These are phyloP conservation scores for Picochlorum sp. DNA, from an alignment of 139 green algal species.

Conservation along the genomic window DNA sequence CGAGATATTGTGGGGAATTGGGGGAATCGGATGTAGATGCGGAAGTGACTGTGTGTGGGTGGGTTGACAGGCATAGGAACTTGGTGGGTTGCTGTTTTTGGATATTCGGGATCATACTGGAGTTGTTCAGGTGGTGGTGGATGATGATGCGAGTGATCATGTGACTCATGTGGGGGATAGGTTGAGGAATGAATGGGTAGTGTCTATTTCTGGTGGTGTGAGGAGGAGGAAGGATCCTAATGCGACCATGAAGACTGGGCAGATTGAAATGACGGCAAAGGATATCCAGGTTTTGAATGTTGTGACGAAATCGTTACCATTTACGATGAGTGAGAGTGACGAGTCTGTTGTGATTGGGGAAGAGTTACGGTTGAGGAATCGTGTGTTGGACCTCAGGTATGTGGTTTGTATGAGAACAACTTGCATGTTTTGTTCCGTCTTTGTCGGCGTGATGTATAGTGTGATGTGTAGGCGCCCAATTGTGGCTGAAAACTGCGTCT, in stretches of 20 bases:
- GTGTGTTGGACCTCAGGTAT: constrained; percentile 85
- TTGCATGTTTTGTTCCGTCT: no score
- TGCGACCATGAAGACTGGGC: constrained; percentile 72
- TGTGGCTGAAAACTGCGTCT: constrained; percentile 87
- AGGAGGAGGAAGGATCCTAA: constrained; percentile 73
- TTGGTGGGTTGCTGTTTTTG: constrained; percentile 88
- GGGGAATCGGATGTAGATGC: constrained; percentile 36
- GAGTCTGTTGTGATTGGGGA: constrained; percentile 57
- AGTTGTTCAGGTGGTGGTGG: constrained; percentile 69
- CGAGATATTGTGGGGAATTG: constrained; percentile 40
- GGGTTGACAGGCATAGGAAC: constrained; percentile 88
- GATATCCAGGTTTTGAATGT: constrained; percentile 70
- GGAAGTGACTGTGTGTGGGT: constrained; percentile 80
- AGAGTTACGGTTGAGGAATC: constrained; percentile 74
- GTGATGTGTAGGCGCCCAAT: constrained; percentile 37
- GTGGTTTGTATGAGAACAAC: neutral
- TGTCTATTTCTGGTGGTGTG: constrained; percentile 68
- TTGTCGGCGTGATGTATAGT: constrained; percentile 8
- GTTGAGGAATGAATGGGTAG: constrained; percentile 83
- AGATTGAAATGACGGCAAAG: constrained; percentile 49
- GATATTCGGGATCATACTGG: constrained; percentile 90
- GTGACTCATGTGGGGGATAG: constrained; percentile 36
- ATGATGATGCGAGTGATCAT: constrained; percentile 37
- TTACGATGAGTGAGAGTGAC: constrained; percentile 58
- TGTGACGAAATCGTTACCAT: constrained; percentile 72